These are phyloP conservation scores for Penicillium sp. DNA, from an alignment of 2,329 filamentous ascomycete species.

Conservation along the genomic window DNA sequence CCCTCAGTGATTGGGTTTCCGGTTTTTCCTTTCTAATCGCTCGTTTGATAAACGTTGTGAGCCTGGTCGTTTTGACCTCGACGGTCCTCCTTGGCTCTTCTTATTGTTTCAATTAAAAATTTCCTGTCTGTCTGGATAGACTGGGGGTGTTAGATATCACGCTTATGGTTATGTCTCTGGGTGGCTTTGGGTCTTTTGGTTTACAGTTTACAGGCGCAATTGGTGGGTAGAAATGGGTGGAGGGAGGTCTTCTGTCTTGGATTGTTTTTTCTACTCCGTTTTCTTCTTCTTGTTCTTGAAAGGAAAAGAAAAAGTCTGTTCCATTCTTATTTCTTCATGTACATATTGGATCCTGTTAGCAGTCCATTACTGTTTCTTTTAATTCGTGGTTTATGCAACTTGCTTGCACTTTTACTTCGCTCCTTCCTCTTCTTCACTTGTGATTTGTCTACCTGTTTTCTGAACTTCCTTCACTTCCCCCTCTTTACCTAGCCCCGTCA, in stretches of 20 bases:
- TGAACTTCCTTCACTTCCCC: neutral
- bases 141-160: constrained; percentile 29
- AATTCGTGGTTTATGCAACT: constrained; percentile 10
- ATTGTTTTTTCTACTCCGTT: constrained; percentile 6
- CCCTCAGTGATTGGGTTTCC: constrained; percentile 25
- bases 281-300: constrained; percentile 6
- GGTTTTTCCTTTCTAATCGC: neutral
- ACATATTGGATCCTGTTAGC: neutral
- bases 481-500: neutral
- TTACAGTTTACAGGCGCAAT: constrained; percentile 1
- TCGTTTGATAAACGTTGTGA: neutral
- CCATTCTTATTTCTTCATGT: constrained; percentile 4
- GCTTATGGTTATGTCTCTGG: constrained; percentile 23
- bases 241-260: constrained; percentile 1
- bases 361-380: constrained; percentile 8
- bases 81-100: constrained; percentile 14
- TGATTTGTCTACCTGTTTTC: neutral
- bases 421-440: constrained; percentile 5
- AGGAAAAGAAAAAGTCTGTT: neutral
- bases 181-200: constrained; percentile 25
- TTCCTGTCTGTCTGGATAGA: constrained; percentile 35
- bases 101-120: constrained; percentile 10
- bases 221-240: constrained; percentile 3
- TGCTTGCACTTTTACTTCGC: neutral
- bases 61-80: constrained; percentile 9